A percentile compares a stretch with the other conserved stretches of the same genome.
Evolutionary conservation across 2,329 filamentous ascomycete genomes (phyloP).

Genomic region (Alternaria triticimaculans): DNA sequence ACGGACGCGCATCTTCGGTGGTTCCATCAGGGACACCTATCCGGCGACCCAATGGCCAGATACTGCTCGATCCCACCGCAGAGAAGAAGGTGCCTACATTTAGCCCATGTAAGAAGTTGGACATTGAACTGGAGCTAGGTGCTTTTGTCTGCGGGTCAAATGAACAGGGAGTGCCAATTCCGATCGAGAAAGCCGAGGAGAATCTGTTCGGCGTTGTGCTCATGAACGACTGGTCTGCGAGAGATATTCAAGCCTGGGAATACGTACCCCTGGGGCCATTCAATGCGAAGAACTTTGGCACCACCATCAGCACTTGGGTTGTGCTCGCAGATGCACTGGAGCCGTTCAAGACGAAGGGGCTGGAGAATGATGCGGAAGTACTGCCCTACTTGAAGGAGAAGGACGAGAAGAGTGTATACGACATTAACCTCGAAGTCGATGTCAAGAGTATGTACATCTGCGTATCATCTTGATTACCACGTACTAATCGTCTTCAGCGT

Average conservation of each 20-base stretch:
- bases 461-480: background rate
- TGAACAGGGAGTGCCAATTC: conserved; percentile 67
- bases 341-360: conserved; percentile 64
- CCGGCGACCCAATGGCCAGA: conserved; percentile 76
- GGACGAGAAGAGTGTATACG: conserved; percentile 65
- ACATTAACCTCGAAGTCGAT: conserved; percentile 73
- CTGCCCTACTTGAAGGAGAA: conserved; percentile 71
- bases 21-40: conserved; percentile 77
- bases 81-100: conserved; percentile 69
- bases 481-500: conserved; percentile 39
- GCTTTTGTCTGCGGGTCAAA: conserved; percentile 74
- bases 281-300: conserved; percentile 83
- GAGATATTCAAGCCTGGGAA: conserved; percentile 85
- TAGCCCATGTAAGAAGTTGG: conserved; percentile 69
- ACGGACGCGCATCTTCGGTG: conserved; percentile 77
- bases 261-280: conserved; percentile 84
- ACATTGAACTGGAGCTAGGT: conserved; percentile 82
- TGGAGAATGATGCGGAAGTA: conserved; percentile 62
- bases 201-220: conserved; percentile 80
- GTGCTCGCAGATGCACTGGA: conserved; percentile 78
- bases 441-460: conserved; percentile 54
- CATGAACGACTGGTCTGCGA: conserved; percentile 86
- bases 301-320: conserved; percentile 79
- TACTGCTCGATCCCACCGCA: conserved; percentile 68
- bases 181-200: conserved; percentile 69